Base-by-base conservation (phyloP, 345 rosid species). In the Bruguiera sexangula region DNA sequence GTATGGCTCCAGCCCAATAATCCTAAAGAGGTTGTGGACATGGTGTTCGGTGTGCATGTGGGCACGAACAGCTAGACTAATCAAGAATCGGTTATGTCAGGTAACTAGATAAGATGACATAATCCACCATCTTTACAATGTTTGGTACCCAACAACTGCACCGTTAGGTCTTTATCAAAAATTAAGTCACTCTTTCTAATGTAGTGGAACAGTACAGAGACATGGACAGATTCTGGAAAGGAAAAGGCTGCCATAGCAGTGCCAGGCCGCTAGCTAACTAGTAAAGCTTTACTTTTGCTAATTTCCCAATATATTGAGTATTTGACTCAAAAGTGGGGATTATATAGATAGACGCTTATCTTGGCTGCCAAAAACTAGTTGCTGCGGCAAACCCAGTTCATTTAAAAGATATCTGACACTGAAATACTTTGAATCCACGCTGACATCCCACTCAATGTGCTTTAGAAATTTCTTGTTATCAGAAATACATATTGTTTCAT, bases 151-250 rank as follows among this genome's bases (percentile, higher is more conserved):
- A 21, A 10, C 31, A 30, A 63, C 57, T 67, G 75, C 26, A 43
- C 24, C 57, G 69, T 71, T 46, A 30, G 36, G 69, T 71, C 75
- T 30, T 57, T 57, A 21, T 71, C 75, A 30, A 46, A 31, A 31
- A 43, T 43, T 43, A 18, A 69, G 61, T 26, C 67, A 24, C 60
- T 24, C 18, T 37, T 36, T 29, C 27, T 54, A 22, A 70, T 37
- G 67, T 46, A 15, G n/a, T 46, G 2, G 8, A 54, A 37, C 56
- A 37, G 55, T 16, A 55, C 60, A 32, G 15, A 43, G 30, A 11
- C 15, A 55, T 10, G 60, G 60, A 21, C 16, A 9, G 60, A 56
- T 24, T 43, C 50, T 43, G 50, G 16, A 43, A 43, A 13, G 4
- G 16, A 11, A 15, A 43, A 43, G 50, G 50, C 50, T 43, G 50